These are phyloP conservation scores for Melanogaster broomeanus DNA, from an alignment of 768 basidiomycete species.

Conservation along the genomic window DNA sequence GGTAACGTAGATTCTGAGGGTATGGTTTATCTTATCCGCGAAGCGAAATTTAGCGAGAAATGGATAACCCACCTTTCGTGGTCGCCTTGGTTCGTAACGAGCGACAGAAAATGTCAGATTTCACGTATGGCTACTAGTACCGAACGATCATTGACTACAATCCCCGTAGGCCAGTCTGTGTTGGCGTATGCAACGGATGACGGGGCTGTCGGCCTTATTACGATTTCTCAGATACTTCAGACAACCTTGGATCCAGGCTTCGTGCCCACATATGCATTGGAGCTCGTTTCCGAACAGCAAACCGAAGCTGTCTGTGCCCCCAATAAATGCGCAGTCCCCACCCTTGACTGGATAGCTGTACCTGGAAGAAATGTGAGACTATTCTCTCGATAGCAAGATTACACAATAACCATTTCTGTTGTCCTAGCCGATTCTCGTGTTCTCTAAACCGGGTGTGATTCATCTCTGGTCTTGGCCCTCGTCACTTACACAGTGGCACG, in stretches of 20 bases:
- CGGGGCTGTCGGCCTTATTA: slow-evolving; percentile 59
- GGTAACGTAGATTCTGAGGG: slow-evolving; percentile 16
- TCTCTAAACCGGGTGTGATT: slow-evolving; percentile 60
- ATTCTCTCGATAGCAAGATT: slow-evolving; percentile 6
- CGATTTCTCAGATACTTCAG: slow-evolving; percentile 49
- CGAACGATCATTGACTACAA: slow-evolving; percentile 10
- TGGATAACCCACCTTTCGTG: slow-evolving; percentile 70
- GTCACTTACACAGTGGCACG: slow-evolving; percentile 45
- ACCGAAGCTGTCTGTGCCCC: slow-evolving; percentile 31
- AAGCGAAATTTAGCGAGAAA: slow-evolving; percentile 47
- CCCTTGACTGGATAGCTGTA: slow-evolving; percentile 56
- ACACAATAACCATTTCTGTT: slow-evolving; percentile 7
- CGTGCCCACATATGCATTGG: slow-evolving; percentile 36
- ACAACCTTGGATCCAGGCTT: slow-evolving; percentile 21
- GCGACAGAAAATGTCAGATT: slow-evolving; percentile 45
- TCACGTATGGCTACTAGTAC: background rate
- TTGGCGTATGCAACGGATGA: slow-evolving; percentile 61
- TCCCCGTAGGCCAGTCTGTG: slow-evolving; percentile 50
- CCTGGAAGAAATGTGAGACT: slow-evolving; percentile 40
- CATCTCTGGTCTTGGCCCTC: slow-evolving; percentile 52
- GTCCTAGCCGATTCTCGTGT: slow-evolving; percentile 55
- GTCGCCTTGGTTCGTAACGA: slow-evolving; percentile 51
- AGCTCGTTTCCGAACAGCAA: slow-evolving; percentile 31
- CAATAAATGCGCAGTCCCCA: slow-evolving; percentile 49
- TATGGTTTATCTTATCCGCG: slow-evolving; percentile 36